Percentiles rank a stretch among this genome's conserved stretches.
Conservation (phyloP, 108 stramenopile species). For the Bacterosira constricta region DNA sequence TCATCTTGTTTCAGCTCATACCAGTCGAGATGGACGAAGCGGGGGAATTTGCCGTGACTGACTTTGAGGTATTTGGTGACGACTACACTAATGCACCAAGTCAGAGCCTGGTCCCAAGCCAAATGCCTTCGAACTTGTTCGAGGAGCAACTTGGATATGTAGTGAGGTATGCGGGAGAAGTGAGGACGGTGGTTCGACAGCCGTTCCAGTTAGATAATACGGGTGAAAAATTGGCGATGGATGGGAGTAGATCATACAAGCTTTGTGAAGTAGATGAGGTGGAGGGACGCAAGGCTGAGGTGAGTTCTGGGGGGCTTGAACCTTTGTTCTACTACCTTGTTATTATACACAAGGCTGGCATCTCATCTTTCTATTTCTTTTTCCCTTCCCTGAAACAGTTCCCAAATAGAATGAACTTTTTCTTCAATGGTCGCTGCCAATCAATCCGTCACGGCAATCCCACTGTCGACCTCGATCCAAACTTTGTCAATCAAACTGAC, state of each 20-base stretch:
- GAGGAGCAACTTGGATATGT: conserved; percentile 15
- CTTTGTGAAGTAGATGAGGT: conserved; percentile 30
- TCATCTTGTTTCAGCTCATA: conserved; percentile 19
- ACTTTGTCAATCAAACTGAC: conserved; percentile 23
- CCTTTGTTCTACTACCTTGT: too few relatives aligned
- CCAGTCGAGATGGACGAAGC: background rate
- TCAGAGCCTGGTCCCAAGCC: conserved; percentile 5
- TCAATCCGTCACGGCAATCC: conserved; percentile 23
- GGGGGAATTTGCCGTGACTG: conserved; percentile 3
- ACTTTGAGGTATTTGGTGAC: conserved; percentile 12
- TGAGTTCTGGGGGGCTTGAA: too few relatives aligned
- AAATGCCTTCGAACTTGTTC: conserved; percentile 6
- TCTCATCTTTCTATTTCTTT: too few relatives aligned
- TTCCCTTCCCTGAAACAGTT: background rate
- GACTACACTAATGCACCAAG: background rate
- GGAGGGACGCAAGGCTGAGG: conserved; percentile 12
- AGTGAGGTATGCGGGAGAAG: conserved; percentile 20
- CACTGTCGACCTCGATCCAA: conserved; percentile 36
- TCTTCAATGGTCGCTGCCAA: background rate
- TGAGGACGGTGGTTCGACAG: conserved; percentile 18
- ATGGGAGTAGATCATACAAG: conserved; percentile 12
- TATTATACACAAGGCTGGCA: background rate
- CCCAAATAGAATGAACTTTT: conserved; percentile 15
- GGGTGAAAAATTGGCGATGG: conserved; percentile 28
- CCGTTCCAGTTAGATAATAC: conserved; percentile 28